These are phyloP conservation scores for Sistotremastrum suecicum DNA, from an alignment of 768 basidiomycete genomes.

Conservation along the genomic window DNA sequence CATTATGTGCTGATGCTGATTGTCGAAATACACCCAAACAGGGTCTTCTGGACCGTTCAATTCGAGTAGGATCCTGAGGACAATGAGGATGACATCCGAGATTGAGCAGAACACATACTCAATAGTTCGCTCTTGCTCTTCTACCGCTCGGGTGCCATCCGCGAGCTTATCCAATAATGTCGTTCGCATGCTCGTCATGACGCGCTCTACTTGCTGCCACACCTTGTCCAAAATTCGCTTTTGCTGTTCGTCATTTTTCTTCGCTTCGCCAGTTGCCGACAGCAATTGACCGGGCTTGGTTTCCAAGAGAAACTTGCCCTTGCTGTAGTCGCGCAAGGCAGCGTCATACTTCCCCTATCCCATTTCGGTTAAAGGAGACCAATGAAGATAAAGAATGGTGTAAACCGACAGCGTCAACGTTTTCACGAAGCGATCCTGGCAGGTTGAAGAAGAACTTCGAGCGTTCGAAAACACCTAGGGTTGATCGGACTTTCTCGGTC, in stretches of 20 bases:
- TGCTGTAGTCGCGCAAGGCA: slow-evolving; percentile 92
- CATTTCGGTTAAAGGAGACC: slow-evolving; percentile 1
- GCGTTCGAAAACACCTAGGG: slow-evolving; percentile 88
- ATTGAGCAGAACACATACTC: slow-evolving; percentile 42
- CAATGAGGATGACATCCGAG: slow-evolving; percentile 5
- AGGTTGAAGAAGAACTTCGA: slow-evolving; percentile 98
- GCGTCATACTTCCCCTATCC: slow-evolving; percentile 82
- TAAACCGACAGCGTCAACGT: slow-evolving; percentile 65
- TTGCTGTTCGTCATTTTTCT: slow-evolving; percentile 69
- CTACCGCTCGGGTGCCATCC: slow-evolving; percentile 64
- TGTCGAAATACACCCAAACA: slow-evolving; percentile 91
- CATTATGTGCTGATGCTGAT: slow-evolving; percentile 79
- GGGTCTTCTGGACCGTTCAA: slow-evolving; percentile 80
- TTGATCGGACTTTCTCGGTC: slow-evolving; percentile 82
- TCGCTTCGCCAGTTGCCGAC: slow-evolving; percentile 38
- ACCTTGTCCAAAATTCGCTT: slow-evolving; percentile 91
- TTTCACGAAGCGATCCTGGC: slow-evolving; percentile 81
- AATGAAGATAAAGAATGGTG: neutral
- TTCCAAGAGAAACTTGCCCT: slow-evolving; percentile 83
- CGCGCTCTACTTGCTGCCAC: slow-evolving; percentile 89
- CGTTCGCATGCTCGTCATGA: slow-evolving; percentile 82
- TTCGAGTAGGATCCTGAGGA: slow-evolving; percentile 69
- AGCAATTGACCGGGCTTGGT: slow-evolving; percentile 79
- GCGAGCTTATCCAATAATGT: slow-evolving; percentile 66
- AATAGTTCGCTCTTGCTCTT: slow-evolving; percentile 94